Evolutionary conservation across 1,284 basidiomycete species (phyloP).

Genomic region (Ceratobasidium sp.): DNA sequence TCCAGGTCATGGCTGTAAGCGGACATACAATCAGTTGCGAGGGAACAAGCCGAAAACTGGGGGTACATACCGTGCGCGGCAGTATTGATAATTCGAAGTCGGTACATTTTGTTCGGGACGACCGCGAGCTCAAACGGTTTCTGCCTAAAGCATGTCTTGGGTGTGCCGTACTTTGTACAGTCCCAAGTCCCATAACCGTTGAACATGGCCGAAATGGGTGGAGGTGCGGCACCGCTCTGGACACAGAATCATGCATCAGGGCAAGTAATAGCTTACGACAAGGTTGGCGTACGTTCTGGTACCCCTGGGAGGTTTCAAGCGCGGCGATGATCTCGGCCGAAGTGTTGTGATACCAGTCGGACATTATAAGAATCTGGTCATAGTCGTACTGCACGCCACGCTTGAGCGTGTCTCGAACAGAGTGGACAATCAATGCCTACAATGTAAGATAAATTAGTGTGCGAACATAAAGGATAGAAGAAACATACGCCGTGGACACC

Average conservation of each 20-base stretch:
- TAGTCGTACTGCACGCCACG: conserved; percentile 57
- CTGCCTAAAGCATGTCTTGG: conserved; percentile 55
- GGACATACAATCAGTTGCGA: conserved; percentile 50
- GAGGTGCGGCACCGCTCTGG: conserved; percentile 29
- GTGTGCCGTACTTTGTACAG: conserved; percentile 47
- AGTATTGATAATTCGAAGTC: conserved; percentile 67
- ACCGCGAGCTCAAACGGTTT: conserved; percentile 55
- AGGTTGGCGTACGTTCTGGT: conserved; percentile 53
- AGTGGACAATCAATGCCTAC: conserved; percentile 59
- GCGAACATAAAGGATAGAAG: conserved; percentile 46
- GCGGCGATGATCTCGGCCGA: conserved; percentile 54
- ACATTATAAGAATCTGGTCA: conserved; percentile 58
- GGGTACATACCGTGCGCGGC: conserved; percentile 56
- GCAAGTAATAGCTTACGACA: not conserved
- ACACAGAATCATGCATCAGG: not conserved
- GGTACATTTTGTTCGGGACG: conserved; percentile 56
- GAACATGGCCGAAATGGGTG: conserved; percentile 14
- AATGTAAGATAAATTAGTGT: not conserved
- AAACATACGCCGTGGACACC: conserved; percentile 52
- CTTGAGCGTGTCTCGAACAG: conserved; percentile 53
- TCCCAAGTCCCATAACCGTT: conserved; percentile 41
- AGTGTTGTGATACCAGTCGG: conserved; percentile 59
- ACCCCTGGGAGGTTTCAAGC: conserved; percentile 56
- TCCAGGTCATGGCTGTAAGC: conserved; percentile 57
- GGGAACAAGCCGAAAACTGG: not conserved